Evolutionary conservation across 2,329 filamentous ascomycete genomes (phyloP).

Genomic region (Didymella lethalis): DNA sequence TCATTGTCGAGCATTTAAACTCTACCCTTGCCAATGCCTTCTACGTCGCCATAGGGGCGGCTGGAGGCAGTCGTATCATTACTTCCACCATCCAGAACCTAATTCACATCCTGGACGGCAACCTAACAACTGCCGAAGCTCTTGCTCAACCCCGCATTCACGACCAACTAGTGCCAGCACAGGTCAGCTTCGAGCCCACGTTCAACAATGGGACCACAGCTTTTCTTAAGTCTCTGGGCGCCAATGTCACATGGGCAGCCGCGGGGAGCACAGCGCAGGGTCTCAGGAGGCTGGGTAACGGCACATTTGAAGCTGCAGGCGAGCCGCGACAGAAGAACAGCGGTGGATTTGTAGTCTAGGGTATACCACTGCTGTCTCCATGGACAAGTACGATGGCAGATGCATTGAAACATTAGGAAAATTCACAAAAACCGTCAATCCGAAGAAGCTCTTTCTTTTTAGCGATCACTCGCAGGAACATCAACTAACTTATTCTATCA

Average conservation of each 20-base stretch:
- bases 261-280: conserved; percentile 76
- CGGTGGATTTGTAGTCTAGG: conserved; percentile 66
- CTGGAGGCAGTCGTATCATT: conserved; percentile 84
- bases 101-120: conserved; percentile 74
- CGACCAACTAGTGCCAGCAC: conserved; percentile 81
- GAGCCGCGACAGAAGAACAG: conserved; percentile 79
- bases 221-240: conserved; percentile 69
- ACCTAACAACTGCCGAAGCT: conserved; percentile 67
- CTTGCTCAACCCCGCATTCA: conserved; percentile 75
- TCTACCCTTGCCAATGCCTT: conserved; percentile 59
- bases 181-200: conserved; percentile 70
- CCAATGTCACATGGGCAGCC: conserved; percentile 74
- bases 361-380: background rate
- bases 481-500: no score
- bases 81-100: conserved; percentile 78
- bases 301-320: conserved; percentile 77
- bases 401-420: background rate
- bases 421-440: background rate
- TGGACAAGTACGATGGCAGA: background rate
- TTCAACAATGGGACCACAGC: conserved; percentile 72
- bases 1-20: conserved; percentile 73
- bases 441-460: no score
- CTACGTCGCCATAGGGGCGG: conserved; percentile 75
- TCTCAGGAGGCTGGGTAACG: conserved; percentile 67
- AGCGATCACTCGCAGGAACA: no score